Conservation (phyloP, 768 basidiomycete genomes). For the Saitozyma podzolica region DNA sequence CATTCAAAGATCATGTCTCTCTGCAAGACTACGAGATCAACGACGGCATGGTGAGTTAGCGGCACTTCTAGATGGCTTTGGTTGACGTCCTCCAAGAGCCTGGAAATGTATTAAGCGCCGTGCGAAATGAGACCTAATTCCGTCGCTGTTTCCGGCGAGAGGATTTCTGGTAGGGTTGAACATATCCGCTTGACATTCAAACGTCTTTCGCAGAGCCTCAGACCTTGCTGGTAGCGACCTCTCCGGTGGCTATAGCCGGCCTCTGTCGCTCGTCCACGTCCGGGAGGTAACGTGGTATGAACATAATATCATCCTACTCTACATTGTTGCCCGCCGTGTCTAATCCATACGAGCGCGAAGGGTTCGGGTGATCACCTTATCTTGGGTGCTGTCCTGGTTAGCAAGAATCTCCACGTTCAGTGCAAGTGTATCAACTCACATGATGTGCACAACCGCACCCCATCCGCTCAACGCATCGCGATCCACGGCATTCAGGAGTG, state of each 20-base stretch:
- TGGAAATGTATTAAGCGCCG: constrained; percentile 51
- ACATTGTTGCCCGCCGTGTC: background rate
- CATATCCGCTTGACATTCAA: too few relatives aligned
- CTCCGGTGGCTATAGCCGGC: too few relatives aligned
- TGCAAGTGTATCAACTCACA: constrained; percentile 61
- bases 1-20: constrained; percentile 81
- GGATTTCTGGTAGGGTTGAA: too few relatives aligned
- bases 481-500: constrained; percentile 89
- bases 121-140: background rate
- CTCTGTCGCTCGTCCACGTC: too few relatives aligned
- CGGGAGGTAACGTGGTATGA: too few relatives aligned
- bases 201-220: too few relatives aligned
- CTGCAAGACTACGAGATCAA: constrained; percentile 53
- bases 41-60: constrained; percentile 53
- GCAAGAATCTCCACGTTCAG: background rate
- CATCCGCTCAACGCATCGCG: constrained; percentile 95
- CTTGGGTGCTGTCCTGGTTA: constrained; percentile 53
- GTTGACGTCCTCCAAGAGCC: constrained; percentile 34
- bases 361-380: constrained; percentile 73
- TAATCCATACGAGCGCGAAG: constrained; percentile 91
- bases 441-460: constrained; percentile 92
- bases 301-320: too few relatives aligned
- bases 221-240: too few relatives aligned
- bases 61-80: background rate
- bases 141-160: too few relatives aligned